These are phyloP conservation scores for Trametes meyenii DNA, from an alignment of 768 basidiomycete genomes.

Conservation along the genomic window DNA sequence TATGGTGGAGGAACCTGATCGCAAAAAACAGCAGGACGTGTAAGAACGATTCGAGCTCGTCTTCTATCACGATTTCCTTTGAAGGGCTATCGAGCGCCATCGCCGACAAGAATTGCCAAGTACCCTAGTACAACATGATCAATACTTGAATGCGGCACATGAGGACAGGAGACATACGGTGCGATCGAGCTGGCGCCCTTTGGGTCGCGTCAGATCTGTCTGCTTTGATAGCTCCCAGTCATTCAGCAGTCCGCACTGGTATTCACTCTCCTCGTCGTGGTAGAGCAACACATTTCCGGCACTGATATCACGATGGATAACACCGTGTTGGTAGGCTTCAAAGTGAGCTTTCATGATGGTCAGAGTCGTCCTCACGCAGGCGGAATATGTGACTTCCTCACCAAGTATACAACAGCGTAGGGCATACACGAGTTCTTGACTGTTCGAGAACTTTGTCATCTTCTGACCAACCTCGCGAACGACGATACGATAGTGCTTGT, in stretches of 20 bases:
- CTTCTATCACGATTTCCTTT: neutral
- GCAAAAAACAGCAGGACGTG: constrained; percentile 6
- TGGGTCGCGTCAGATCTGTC: no score
- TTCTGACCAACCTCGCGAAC: constrained; percentile 1
- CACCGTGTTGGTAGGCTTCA: neutral
- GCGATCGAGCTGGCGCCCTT: no score
- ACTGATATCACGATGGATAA: constrained; percentile 9
- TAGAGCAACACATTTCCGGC: neutral
- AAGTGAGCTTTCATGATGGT: neutral
- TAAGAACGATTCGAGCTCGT: constrained; percentile 7
- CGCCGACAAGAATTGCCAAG: no score
- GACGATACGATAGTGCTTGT: constrained; percentile 10
- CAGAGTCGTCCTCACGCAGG: no score
- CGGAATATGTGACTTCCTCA: neutral
- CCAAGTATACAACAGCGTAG: neutral
- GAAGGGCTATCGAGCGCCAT: no score
- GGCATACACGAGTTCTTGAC: neutral
- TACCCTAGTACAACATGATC: no score
- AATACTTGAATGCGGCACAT: no score
- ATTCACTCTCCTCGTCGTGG: no score
- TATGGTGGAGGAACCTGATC: constrained; percentile 1
- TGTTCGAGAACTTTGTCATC: neutral
- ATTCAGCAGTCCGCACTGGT: neutral
- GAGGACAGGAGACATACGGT: no score
- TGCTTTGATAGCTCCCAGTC: neutral